These are phyloP conservation scores for Kodamaea kaohsiungensis DNA, from an alignment of 805 yeast genomes.

Conservation along the genomic window DNA sequence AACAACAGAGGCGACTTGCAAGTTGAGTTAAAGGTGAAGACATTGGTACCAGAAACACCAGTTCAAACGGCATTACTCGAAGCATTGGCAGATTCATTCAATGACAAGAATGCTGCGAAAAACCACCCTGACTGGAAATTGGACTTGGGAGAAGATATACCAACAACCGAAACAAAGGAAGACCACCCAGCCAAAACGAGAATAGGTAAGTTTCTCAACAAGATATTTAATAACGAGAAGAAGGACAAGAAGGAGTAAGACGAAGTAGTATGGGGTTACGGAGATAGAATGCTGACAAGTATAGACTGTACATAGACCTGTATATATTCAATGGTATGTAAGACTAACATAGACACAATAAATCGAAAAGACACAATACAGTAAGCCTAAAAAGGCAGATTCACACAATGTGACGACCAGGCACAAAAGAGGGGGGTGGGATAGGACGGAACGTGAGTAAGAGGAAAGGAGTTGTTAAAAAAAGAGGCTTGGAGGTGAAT, in stretches of 20 bases:
- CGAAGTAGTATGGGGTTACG: neutral
- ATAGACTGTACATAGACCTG: slow-evolving; percentile 2
- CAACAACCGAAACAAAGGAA: slow-evolving; percentile 18
- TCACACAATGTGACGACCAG: no score
- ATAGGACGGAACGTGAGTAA: no score
- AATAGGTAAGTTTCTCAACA: slow-evolving; percentile 27
- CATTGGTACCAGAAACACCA: slow-evolving; percentile 74
- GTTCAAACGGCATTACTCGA: slow-evolving; percentile 88
- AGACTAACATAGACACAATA: neutral
- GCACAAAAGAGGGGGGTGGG: no score
- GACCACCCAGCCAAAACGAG: slow-evolving; percentile 33
- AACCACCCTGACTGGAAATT: slow-evolving; percentile 47
- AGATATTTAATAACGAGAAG: slow-evolving; percentile 22
- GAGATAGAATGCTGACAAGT: neutral
- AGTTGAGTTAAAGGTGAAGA: slow-evolving; percentile 69
- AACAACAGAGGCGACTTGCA: slow-evolving; percentile 76
- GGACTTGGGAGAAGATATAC: slow-evolving; percentile 29
- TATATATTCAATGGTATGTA: neutral
- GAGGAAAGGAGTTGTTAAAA: no score
- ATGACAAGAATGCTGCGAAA: slow-evolving; percentile 78
- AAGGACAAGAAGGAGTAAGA: slow-evolving; percentile 4
- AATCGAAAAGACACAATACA: no score
- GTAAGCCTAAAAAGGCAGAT: no score
- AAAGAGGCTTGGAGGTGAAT: no score
- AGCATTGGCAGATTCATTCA: slow-evolving; percentile 88